These are phyloP conservation scores for Boletus eberwhitei DNA, from an alignment of 768 basidiomycete genomes.

Conservation along the genomic window DNA sequence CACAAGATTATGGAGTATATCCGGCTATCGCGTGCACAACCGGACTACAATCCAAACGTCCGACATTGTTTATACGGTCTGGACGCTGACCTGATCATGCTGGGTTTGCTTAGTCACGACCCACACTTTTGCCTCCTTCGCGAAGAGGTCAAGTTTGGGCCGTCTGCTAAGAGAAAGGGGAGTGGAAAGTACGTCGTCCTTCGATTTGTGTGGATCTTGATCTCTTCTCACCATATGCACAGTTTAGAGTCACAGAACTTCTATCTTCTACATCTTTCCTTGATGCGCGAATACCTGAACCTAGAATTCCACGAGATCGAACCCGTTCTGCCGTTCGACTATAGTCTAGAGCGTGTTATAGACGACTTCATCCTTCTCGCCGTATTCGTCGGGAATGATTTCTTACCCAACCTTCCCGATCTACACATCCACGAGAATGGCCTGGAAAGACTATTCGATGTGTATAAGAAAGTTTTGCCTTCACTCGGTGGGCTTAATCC, in stretches of 20 bases:
- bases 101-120: slow-evolving; percentile 94
- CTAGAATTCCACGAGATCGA: slow-evolving; percentile 84
- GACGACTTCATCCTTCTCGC: slow-evolving; percentile 97
- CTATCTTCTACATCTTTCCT: slow-evolving; percentile 89
- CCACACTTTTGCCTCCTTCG: slow-evolving; percentile 97
- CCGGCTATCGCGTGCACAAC: slow-evolving; percentile 89
- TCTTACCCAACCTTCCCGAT: slow-evolving; percentile 93
- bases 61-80: slow-evolving; percentile 98
- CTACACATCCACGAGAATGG: slow-evolving; percentile 98
- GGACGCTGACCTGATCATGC: slow-evolving; percentile 98
- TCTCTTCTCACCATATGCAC: slow-evolving; percentile 9
- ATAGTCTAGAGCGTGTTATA: slow-evolving; percentile 90
- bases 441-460: slow-evolving; percentile 86
- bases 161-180: slow-evolving; percentile 68
- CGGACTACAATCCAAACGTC: slow-evolving; percentile 93
- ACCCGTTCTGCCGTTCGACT: slow-evolving; percentile 67
- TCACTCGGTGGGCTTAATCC: slow-evolving; percentile 49
- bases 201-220: not conserved
- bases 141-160: slow-evolving; percentile 98
- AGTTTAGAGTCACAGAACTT: slow-evolving; percentile 82
- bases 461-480: slow-evolving; percentile 91
- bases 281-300: slow-evolving; percentile 96
- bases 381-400: slow-evolving; percentile 98
- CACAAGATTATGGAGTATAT: slow-evolving; percentile 99
- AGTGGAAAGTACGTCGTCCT: slow-evolving; percentile 42